phyloP scores from a whole-genome alignment of 495 filamentous ascomycete genomes.

The Aspergillus coremiiformis region DNA sequence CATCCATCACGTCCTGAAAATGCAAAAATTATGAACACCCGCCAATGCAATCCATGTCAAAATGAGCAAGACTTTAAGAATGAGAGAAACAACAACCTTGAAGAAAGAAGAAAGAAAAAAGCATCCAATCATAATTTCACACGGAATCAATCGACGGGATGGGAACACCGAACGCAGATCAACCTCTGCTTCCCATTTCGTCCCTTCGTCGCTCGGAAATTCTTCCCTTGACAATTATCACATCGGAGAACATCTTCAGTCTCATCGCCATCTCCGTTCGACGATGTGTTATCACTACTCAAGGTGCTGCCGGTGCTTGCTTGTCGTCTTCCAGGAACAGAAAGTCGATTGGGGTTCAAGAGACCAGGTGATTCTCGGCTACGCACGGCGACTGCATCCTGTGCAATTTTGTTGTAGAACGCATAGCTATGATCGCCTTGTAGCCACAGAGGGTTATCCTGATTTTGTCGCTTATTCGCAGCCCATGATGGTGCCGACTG shows the following conservation, averaged over 20 bases:
- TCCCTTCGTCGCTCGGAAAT: conserved; percentile 45
- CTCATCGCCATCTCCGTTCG: conserved; percentile 29
- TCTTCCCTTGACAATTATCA: conserved; percentile 41
- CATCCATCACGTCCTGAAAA: background rate
- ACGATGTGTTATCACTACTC: conserved; percentile 41
- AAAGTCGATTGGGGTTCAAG: conserved; percentile 21
- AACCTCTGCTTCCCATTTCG: conserved; percentile 42
- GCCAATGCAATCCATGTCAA: background rate
- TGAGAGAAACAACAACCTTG: background rate
- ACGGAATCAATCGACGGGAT: conserved; percentile 12
- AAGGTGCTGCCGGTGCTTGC: conserved; percentile 33
- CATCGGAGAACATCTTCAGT: conserved; percentile 40
- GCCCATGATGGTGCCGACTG: conserved; percentile 15
- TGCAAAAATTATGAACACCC: background rate
- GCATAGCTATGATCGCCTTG: conserved; percentile 46
- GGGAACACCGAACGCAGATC: conserved; percentile 46
- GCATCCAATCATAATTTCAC: background rate
- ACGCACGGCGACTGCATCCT: conserved; percentile 35
- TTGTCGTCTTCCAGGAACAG: conserved; percentile 22
- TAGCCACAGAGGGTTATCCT: conserved; percentile 43
- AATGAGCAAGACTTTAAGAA: too few species aligned
- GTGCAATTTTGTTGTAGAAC: conserved; percentile 45
- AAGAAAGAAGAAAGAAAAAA: background rate
- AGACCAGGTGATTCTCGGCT: conserved; percentile 22
- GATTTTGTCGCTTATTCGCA: conserved; percentile 12